Conservation (phyloP, 1,284 basidiomycete genomes). For the Kalmanozyma brasiliensis region DNA sequence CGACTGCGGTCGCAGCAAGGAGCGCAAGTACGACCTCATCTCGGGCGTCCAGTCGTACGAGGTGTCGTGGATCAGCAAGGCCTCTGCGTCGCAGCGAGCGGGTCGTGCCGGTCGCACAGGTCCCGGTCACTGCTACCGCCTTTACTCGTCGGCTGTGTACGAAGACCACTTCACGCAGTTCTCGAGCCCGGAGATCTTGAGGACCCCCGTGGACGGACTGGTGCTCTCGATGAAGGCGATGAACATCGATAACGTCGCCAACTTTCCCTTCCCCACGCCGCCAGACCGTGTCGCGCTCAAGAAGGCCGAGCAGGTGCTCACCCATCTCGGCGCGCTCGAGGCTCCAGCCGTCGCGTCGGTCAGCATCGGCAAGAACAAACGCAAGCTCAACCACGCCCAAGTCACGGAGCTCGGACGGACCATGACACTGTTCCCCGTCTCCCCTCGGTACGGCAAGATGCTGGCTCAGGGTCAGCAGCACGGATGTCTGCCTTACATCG, state of each 20-base stretch:
- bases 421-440: slow-evolving; percentile 93
- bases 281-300: slow-evolving; percentile 83
- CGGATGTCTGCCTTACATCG: slow-evolving; percentile 88
- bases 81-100: slow-evolving; percentile 78
- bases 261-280: slow-evolving; percentile 98
- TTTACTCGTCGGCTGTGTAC: slow-evolving; percentile 80
- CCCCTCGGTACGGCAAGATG: slow-evolving; percentile 94
- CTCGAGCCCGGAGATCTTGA: slow-evolving; percentile 88
- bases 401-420: slow-evolving; percentile 88
- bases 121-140: slow-evolving; percentile 81
- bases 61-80: slow-evolving; percentile 80
- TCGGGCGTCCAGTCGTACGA: slow-evolving; percentile 79
- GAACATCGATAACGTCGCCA: slow-evolving; percentile 95
- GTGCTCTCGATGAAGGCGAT: slow-evolving; percentile 99
- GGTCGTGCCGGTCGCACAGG: slow-evolving; percentile 82
- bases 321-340: slow-evolving; percentile 79
- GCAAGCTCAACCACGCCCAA: slow-evolving; percentile 65
- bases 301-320: slow-evolving; percentile 84
- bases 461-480: slow-evolving; percentile 90
- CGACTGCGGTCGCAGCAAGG: slow-evolving; percentile 82
- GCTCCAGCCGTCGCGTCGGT: slow-evolving; percentile 70
- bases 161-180: slow-evolving; percentile 92
- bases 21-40: slow-evolving; percentile 77
- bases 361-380: slow-evolving; percentile 68
- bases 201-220: slow-evolving; percentile 95